Evolutionary conservation across 148 eudicot genomes (phyloP).

Genomic region (Spergularia marina): DNA sequence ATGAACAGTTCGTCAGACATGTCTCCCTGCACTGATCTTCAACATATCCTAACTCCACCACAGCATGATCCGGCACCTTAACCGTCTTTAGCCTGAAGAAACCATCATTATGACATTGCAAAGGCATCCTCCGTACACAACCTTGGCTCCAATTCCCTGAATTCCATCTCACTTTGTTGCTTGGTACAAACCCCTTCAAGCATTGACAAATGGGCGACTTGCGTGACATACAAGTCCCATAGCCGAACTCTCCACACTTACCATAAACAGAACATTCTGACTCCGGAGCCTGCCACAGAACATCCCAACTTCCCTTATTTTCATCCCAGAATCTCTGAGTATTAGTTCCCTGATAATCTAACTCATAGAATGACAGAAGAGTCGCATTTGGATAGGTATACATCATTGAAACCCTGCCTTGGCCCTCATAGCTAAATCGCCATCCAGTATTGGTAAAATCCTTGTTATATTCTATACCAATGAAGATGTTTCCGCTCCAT

Average conservation of each 20-base stretch:
- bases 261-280: constrained; percentile 27
- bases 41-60: constrained; percentile 18
- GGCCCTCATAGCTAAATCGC: constrained; percentile 2
- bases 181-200: constrained; percentile 33
- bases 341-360: constrained; percentile 16
- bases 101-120: constrained; percentile 41
- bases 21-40: constrained; percentile 27
- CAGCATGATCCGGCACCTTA: constrained; percentile 46
- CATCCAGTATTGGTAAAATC: constrained; percentile 7
- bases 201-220: constrained; percentile 23
- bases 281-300: constrained; percentile 11
- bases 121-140: constrained; percentile 24
- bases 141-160: constrained; percentile 25
- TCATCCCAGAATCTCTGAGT: constrained; percentile 18
- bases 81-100: constrained; percentile 28
- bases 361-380: not conserved
- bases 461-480: constrained; percentile 15
- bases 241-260: constrained; percentile 30
- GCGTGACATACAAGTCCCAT: constrained; percentile 16
- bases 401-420: not conserved
- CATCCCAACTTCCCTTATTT: constrained; percentile 8
- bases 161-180: constrained; percentile 20
- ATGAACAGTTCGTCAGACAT: constrained; percentile 45
- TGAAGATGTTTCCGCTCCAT: constrained; percentile 34
- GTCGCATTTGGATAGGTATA: not conserved